These are phyloP conservation scores for Scolecobasidium constrictum DNA, from an alignment of 2,329 filamentous ascomycete species.

Conservation along the genomic window DNA sequence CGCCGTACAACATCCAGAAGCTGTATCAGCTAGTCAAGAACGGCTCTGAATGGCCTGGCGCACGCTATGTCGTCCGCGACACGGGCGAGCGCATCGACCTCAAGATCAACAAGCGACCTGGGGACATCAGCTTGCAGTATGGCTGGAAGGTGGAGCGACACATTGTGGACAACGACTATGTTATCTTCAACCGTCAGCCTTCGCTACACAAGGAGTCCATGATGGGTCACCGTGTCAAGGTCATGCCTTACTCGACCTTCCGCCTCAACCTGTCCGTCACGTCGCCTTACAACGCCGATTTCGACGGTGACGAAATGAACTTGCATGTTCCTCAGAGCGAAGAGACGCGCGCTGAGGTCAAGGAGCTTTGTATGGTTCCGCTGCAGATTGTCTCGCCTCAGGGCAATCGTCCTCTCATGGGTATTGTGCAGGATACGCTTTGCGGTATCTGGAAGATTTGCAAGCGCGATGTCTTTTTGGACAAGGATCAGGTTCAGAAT, in stretches of 20 bases:
- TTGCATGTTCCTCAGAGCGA: conserved; percentile 97
- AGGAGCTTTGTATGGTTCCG: conserved; percentile 93
- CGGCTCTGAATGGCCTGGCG: conserved; percentile 88
- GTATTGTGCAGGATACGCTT: conserved; percentile 96
- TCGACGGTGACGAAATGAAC: conserved; percentile 99
- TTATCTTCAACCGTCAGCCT: conserved; percentile 99
- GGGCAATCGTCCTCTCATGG: conserved; percentile 94
- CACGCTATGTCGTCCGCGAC: conserved; percentile 89
- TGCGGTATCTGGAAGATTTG: conserved; percentile 96
- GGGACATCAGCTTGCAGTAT: conserved; percentile 79
- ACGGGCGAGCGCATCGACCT: conserved; percentile 93
- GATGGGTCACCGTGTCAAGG: conserved; percentile 96
- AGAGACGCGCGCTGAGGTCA: conserved; percentile 90
- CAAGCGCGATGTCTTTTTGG: conserved; percentile 81
- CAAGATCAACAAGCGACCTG: conserved; percentile 80
- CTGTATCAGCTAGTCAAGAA: conserved; percentile 83
- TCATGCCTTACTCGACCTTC: conserved; percentile 99
- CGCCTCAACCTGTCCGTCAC: conserved; percentile 95
- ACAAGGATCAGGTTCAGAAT: conserved; percentile 89
- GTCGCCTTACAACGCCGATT: conserved; percentile 98
- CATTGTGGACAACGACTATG: conserved; percentile 89
- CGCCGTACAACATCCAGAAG: conserved; percentile 93
- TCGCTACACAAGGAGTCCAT: conserved; percentile 99
- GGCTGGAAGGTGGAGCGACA: conserved; percentile 99
- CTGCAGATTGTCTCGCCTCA: conserved; percentile 97